Evolutionary conservation across 2,329 filamentous ascomycete genomes (phyloP), one percentile per base, ranked within the genome.

Genomic region (Colletotrichum horii): DNA sequence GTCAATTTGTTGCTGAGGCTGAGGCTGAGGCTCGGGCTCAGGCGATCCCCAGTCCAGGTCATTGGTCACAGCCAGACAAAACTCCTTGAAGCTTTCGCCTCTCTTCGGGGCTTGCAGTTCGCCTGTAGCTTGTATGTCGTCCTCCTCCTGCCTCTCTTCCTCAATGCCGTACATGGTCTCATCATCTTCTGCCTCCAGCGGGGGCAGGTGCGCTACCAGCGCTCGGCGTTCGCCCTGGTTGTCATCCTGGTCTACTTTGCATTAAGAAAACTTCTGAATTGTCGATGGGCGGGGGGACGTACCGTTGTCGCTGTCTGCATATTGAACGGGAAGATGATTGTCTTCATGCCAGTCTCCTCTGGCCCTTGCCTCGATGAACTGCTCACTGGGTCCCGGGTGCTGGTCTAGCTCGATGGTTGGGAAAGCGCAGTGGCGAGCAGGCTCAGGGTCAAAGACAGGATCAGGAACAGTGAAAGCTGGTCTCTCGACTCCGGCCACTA

Each of bases 381-480:
- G 61, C 14, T 71, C 72, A 12, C 77, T 76, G 16, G 76, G 75
- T 22, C 78, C 76, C 1, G 68, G 70, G 12, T 30, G 15, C 58
- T 83, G 70, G 66, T 81, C 65, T 22, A 81, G 74, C 2, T 78
- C 76, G 55, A 82, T 68, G 14, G 77, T 77, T 9, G 78, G 77
- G 58, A 81, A 80, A 16, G 79, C 77, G 61, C 78, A 79, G 58
- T 80, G 71, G 34, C 55, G 34, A 24, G 80, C 65, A 32, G 82
- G 78, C 22, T 77, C 77, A 4, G 75, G 74, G 66, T 82, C 79
- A 70, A 80, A 84, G 24, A 78, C 38, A 14, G 80, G 73, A 36
- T 78, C 77, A 1, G 78, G 78, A 48, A 81, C 77, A 11, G 75
- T 74, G 71, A 70, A 75, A 15, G 65, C 60, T 26, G 74, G 70